Evolutionary conservation across 78 protist species (phyloP).

Genomic region (Guillardia theta): DNA sequence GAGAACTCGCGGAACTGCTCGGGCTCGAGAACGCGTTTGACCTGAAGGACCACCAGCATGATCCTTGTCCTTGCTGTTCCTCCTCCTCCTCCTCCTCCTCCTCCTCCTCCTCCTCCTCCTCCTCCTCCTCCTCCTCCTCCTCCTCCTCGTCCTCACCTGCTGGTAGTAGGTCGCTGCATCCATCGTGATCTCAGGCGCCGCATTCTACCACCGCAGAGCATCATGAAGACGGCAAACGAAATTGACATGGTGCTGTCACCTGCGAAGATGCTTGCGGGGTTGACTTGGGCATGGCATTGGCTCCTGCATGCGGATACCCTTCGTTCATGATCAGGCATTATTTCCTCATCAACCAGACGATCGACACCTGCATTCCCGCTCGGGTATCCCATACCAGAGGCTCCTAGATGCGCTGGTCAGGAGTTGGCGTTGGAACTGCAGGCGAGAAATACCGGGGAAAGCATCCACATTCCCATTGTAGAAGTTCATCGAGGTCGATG

Average conservation of each 20-base stretch:
- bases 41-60: background rate
- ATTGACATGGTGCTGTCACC: background rate
- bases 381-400: no score
- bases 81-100: background rate
- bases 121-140: background rate
- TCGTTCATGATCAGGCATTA: no score
- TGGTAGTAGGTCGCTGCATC: conserved; percentile 43
- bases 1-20: conserved; percentile 20
- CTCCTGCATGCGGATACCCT: background rate
- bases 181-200: background rate
- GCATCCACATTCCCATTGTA: no score
- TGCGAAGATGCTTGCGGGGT: background rate
- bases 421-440: no score
- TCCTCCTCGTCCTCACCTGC: background rate
- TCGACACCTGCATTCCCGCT: no score
- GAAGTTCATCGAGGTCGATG: no score
- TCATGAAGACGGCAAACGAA: no score
- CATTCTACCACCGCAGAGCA: no score
- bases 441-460: no score
- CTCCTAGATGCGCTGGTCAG: no score
- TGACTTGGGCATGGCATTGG: background rate
- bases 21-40: conserved; percentile 26
- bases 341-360: no score
- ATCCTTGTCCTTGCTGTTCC: background rate
- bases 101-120: background rate